Percentiles rank a stretch among this genome's conserved stretches.
These are phyloP conservation scores for Rheum nobile DNA, from an alignment of 148 eudicot genomes.

Conservation along the genomic window DNA sequence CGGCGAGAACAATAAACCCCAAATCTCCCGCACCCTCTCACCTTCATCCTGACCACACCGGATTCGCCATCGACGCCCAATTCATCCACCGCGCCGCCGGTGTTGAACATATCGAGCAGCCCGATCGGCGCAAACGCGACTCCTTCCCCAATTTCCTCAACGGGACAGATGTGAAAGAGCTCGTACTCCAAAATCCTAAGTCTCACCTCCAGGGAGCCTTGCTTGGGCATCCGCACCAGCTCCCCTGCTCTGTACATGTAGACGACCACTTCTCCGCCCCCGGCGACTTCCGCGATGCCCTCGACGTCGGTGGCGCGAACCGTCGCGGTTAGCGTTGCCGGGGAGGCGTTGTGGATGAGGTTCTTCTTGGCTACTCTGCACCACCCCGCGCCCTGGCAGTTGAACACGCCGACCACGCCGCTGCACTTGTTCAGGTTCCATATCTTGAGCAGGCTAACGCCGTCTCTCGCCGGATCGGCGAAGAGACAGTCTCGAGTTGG, in stretches of 20 bases:
- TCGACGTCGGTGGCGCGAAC: conserved; percentile 67
- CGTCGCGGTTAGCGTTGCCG: conserved; percentile 55
- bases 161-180: conserved; percentile 78
- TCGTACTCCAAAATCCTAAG: conserved; percentile 83
- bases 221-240: conserved; percentile 49
- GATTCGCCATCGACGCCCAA: conserved; percentile 20
- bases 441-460: conserved; percentile 72
- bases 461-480: conserved; percentile 90
- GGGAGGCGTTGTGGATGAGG: conserved; percentile 70
- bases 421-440: conserved; percentile 86
- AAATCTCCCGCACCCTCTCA: conserved; percentile 70
- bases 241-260: conserved; percentile 58
- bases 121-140: conserved; percentile 77
- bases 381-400: conserved; percentile 99
- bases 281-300: conserved; percentile 42
- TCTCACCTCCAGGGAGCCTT: conserved; percentile 64
- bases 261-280: conserved; percentile 51
- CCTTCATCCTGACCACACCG: conserved; percentile 19
- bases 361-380: conserved; percentile 68
- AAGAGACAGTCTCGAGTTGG: conserved; percentile 89
- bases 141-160: conserved; percentile 48
- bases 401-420: conserved; percentile 89
- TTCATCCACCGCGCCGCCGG: conserved; percentile 63
- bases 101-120: conserved; percentile 76
- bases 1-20: conserved; percentile 62